These are phyloP conservation scores for Hericium erinaceus DNA, from an alignment of 768 basidiomycete genomes.

Conservation along the genomic window DNA sequence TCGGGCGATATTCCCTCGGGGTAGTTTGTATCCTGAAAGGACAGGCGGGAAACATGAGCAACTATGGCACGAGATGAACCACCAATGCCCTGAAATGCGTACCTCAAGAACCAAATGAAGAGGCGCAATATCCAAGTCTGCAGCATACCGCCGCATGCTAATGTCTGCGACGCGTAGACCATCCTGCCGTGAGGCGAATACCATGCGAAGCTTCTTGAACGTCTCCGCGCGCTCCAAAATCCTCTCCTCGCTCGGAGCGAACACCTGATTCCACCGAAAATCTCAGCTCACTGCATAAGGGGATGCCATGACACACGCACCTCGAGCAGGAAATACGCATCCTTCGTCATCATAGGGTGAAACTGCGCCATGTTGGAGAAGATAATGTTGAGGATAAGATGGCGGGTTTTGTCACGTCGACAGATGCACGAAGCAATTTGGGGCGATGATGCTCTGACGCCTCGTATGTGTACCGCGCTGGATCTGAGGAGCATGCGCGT, in stretches of 20 bases:
- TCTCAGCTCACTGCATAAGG: neutral
- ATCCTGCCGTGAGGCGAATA: neutral
- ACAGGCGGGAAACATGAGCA: no score
- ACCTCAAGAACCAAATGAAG: slow-evolving; percentile 10
- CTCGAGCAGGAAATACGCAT: neutral
- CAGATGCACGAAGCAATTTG: no score
- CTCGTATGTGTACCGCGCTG: no score
- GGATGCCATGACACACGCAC: neutral
- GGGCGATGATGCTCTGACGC: no score
- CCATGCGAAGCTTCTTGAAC: neutral
- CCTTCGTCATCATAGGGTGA: neutral
- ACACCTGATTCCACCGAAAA: neutral
- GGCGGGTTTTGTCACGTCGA: no score
- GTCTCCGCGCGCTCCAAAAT: neutral
- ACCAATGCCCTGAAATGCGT: neutral
- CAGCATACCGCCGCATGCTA: slow-evolving; percentile 7
- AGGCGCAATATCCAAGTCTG: slow-evolving; percentile 9
- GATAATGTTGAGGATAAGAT: no score
- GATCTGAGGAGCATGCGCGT: no score
- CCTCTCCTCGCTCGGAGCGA: neutral
- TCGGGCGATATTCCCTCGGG: no score
- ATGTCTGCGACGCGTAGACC: slow-evolving; percentile 9
- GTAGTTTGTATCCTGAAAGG: no score
- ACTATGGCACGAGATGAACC: no score
- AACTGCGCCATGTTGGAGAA: neutral